These are phyloP conservation scores for Chrysopogon serrulatus DNA, from an alignment of 176 grass and related monocot species.

Conservation along the genomic window DNA sequence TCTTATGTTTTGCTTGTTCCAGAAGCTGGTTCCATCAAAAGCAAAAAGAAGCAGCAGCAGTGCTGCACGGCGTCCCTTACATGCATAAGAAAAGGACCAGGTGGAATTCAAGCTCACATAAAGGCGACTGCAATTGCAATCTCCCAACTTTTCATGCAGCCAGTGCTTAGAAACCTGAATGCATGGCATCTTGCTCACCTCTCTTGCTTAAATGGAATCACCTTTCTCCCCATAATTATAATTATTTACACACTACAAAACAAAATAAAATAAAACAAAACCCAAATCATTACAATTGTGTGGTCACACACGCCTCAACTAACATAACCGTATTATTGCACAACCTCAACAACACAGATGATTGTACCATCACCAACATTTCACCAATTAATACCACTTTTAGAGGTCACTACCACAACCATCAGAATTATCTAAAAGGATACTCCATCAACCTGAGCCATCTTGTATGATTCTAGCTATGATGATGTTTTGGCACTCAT, in stretches of 20 bases:
- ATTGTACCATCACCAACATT: not conserved
- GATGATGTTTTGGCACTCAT: slow-evolving; percentile 6
- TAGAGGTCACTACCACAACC: not conserved
- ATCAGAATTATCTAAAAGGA: not conserved
- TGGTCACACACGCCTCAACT: not conserved
- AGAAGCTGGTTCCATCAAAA: not conserved
- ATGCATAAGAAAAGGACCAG: not conserved
- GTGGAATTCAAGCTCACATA: not conserved
- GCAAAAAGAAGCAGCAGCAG: no score
- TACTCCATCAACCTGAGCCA: not conserved
- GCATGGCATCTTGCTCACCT: not conserved
- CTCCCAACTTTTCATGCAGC: not conserved
- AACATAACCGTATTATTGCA: not conserved
- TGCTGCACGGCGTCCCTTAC: no score
- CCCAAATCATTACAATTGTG: not conserved
- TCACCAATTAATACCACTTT: not conserved
- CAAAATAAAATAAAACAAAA: not conserved
- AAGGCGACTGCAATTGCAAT: not conserved
- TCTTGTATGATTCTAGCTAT: not conserved
- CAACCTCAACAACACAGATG: not conserved
- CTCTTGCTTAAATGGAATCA: not conserved
- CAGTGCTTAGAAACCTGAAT: not conserved
- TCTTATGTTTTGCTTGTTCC: slow-evolving; percentile 8
- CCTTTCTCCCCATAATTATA: not conserved
- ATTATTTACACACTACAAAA: not conserved